Conservation (phyloP, 2,329 filamentous ascomycete genomes). For the Teratosphaeria nubilosa region DNA sequence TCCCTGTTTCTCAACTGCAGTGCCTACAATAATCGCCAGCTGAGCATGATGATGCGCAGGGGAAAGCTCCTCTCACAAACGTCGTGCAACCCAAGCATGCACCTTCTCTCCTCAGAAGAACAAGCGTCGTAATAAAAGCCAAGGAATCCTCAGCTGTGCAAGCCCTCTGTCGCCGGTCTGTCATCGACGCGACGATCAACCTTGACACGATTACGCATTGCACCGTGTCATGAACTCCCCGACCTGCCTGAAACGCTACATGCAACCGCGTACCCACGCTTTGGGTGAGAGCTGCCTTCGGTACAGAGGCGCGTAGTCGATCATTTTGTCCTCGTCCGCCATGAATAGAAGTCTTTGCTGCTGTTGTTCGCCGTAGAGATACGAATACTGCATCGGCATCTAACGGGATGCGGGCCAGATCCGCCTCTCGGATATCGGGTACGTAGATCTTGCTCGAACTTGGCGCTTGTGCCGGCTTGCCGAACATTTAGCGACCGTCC, state of each 20-base stretch:
- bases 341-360: neutral
- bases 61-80: too few relatives aligned
- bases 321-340: neutral
- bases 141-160: neutral
- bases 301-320: neutral
- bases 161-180: neutral
- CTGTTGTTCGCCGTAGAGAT: neutral
- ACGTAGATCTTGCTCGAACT: neutral
- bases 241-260: neutral
- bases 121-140: neutral
- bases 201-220: neutral
- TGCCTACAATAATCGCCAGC: neutral
- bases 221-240: neutral
- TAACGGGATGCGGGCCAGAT: neutral
- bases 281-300: neutral
- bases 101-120: neutral
- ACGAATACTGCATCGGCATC: neutral
- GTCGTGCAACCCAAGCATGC: neutral
- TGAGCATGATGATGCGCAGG: neutral
- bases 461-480: neutral
- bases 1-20: neutral
- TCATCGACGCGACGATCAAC: neutral
- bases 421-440: neutral
- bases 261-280: neutral
- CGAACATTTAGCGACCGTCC: too few relatives aligned